Evolutionary conservation across 345 rosid genomes (phyloP), one percentile per base, ranked within the genome.

Genomic region (Dipteronia dyeriana): DNA sequence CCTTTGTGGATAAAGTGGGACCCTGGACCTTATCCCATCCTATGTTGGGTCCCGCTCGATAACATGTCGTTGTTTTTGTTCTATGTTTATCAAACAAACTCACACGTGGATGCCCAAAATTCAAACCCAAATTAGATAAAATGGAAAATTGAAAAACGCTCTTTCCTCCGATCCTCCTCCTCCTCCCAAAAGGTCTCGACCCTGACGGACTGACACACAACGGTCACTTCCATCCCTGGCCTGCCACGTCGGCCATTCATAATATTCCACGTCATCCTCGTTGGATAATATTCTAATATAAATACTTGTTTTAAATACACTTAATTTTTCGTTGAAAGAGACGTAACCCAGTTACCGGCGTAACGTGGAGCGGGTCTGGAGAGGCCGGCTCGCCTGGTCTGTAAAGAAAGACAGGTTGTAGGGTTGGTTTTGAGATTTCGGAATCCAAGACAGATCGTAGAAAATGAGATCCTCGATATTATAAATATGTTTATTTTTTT

Each of bases 1-100:
- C 5, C 38, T 34, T 34, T 34, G 38, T 34, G 69, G 76, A 74
- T 74, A 74, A 74, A 74, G 60, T 74, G 76, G 69, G 76, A 17
- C 60, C 76, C 56, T 59, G 20, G 3, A 49, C 5, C 54, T 2
- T 0, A 5, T 0, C 38, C 31, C 6, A 2, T 3, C 25, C 4
- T 49, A 34, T 49, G 54, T 11, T 13, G 17, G 71, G 54, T 9
- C 56, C 60, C 19, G 20, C 11, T 8, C 45, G 61, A 9, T 6
- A 56, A n/a, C 45, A 66, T 8, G 70, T 39, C 70, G 70, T 9
- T 19, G 20, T n/a, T 56, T 56, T 56, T 49, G 19, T 49, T 49
- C 19, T 14, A 49, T 49, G 54, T 13, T 49, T 49, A 11, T 49
- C 54, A 13, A 49, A 13, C 19, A 3, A 49, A 31, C 38, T 2